Evolutionary conservation across 2,329 filamentous ascomycete genomes (phyloP).

Genomic region (Byssothecium circinans): DNA sequence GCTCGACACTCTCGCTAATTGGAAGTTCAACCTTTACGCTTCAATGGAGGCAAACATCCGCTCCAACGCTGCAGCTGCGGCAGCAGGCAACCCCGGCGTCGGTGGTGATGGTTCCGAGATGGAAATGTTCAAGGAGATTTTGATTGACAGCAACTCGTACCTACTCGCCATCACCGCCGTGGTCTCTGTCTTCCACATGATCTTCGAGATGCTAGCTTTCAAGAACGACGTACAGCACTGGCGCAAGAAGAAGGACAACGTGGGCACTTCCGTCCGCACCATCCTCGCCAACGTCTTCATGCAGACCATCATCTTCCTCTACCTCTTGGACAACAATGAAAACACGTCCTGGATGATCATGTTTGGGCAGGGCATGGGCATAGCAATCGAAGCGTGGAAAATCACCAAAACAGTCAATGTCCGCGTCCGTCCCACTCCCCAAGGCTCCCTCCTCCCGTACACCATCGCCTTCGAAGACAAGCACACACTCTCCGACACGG

Average conservation of each 20-base stretch:
- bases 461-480: slow-evolving; percentile 90
- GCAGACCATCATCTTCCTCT: slow-evolving; percentile 94
- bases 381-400: slow-evolving; percentile 84
- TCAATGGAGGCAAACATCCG: slow-evolving; percentile 87
- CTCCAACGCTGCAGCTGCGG: slow-evolving; percentile 76
- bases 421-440: slow-evolving; percentile 68
- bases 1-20: slow-evolving; percentile 76
- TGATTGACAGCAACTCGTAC: slow-evolving; percentile 91
- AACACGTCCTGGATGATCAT: slow-evolving; percentile 99
- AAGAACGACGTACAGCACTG: slow-evolving; percentile 97
- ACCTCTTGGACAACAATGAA: slow-evolving; percentile 94
- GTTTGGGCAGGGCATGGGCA: slow-evolving; percentile 85
- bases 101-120: slow-evolving; percentile 91
- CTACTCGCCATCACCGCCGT: slow-evolving; percentile 81
- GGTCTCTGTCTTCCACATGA: slow-evolving; percentile 86
- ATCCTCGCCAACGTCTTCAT: slow-evolving; percentile 98
- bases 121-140: slow-evolving; percentile 94
- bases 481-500: slow-evolving; percentile 90
- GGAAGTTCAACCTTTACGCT: slow-evolving; percentile 87
- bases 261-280: slow-evolving; percentile 92
- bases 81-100: slow-evolving; percentile 68
- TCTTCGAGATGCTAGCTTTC: slow-evolving; percentile 95
- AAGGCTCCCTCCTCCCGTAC: slow-evolving; percentile 75
- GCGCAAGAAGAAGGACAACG: slow-evolving; percentile 99
- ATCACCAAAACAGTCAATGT: slow-evolving; percentile 94